These are phyloP conservation scores for Xylaria sp. DNA, from an alignment of 2,329 filamentous ascomycete genomes.

Conservation along the genomic window DNA sequence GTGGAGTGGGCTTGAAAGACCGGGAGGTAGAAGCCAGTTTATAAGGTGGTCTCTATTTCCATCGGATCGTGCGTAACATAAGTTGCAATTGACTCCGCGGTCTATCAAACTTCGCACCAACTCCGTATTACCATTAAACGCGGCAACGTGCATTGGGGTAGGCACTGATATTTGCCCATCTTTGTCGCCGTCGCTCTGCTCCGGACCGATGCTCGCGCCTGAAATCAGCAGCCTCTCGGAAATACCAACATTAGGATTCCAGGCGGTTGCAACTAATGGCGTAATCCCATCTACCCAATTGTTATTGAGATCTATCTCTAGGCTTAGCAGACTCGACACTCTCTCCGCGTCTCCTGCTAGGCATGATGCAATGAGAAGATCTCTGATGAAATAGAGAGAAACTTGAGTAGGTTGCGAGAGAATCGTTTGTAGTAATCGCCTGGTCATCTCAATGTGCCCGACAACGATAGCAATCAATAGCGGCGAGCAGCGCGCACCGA, in stretches of 20 bases:
- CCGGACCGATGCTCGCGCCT: slow-evolving; percentile 7
- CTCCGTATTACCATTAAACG: neutral
- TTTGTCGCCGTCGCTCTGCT: too few species aligned
- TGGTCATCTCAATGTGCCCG: too few species aligned
- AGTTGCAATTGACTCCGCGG: slow-evolving; percentile 1
- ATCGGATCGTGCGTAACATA: neutral
- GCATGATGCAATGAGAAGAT: slow-evolving; percentile 6
- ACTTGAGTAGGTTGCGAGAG: too few species aligned
- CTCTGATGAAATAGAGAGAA: neutral
- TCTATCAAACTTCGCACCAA: slow-evolving; percentile 1
- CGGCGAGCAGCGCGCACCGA: too few species aligned
- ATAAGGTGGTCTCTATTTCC: neutral
- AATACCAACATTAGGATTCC: slow-evolving; percentile 11
- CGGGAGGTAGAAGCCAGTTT: neutral
- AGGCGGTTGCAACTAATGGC: slow-evolving; percentile 17
- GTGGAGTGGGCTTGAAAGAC: slow-evolving; percentile 1
- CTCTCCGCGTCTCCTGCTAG: slow-evolving; percentile 6
- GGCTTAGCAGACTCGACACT: neutral
- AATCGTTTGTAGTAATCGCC: too few species aligned
- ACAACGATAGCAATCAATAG: too few species aligned
- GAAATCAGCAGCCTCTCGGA: slow-evolving; percentile 1
- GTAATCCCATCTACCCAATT: slow-evolving; percentile 1
- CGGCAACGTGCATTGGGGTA: slow-evolving; percentile 12
- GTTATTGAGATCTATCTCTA: neutral
- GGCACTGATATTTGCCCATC: neutral